Base-by-base conservation (phyloP, 306 rosid genomes). In the Carpinus viminea region DNA sequence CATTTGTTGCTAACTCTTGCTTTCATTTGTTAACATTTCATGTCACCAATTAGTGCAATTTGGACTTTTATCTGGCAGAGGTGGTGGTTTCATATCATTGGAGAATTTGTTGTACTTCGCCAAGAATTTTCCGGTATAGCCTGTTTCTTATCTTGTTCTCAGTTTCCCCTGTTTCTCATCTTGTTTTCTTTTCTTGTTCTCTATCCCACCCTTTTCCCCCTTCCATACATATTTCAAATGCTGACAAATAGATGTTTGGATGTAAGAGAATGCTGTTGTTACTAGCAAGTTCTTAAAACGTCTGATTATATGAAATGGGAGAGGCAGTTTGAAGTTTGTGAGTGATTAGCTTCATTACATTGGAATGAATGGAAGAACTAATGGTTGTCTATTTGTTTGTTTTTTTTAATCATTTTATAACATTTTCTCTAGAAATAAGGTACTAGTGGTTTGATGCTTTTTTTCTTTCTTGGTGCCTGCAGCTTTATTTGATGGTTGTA, bases 41-140 rank as follows among this genome's bases (percentile, higher is more conserved):
- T 41, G 43, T 78, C 73, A 50, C 86, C 86, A 60, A 88, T 75
- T 65, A 69, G 80, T 71, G 50, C 45, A 74, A 1, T 66, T 78
- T 86, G 84, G 70, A 52, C 77, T 78, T 78, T 77, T 74, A 82
- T 89, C 75, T 84, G 85, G 68, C 57, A 95, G 99, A 93, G 99
- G 99, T 57, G 99, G 99, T 87, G 99, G 99, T 84, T 95, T 87
- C 82, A 95, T 95, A 78, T 95, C 99, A 68, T 87, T 95, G 91
- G 98, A 95, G 93, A 95, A 95, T 84, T 88, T 95, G 88, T 78
- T 95, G 87, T 95, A 73, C 86, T 91, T 95, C 76, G 97, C 97
- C 34, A 81, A 87, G 78, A 90, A 79, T 83, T 95, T 92, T 70
- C 98, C 96, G 76, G 99, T 95, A 95, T 78, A 92, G 54, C 54